Base-by-base conservation (phyloP, 2,329 filamentous ascomycete species). In the Apiospora hydei region DNA sequence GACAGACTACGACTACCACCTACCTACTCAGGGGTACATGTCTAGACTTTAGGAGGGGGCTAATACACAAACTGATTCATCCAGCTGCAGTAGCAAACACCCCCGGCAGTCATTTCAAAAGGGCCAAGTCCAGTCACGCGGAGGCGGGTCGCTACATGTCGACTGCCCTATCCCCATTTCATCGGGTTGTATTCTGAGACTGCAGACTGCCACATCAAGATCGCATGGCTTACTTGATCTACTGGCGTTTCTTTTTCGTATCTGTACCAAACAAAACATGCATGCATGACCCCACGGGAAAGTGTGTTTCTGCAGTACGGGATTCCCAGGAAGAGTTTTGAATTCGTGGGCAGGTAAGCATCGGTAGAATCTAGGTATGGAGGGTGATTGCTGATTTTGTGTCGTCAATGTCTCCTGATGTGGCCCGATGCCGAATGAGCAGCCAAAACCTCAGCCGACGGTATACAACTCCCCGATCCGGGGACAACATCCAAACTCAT, bases 341-440 rank as follows among this genome's bases (percentile, higher is more conserved):
- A 10, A 34, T 49, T 8, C 8, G 21, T n/a, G 21, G 46, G 34
- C 34, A 18, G 46, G 34, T 8, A 18, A 14, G 26, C 57, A 61
- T 61, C 53, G 8, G 18, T 14, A 34, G 24, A 30, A 57, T 34
- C n/a, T 26, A 57, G 7, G 26, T 18, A 61, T 13, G 49, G 8
- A 16, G 34, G 53, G 53, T 21, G 21, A 11, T n/a, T 49, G 46
- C 46, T 30, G 51, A 38, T 38, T 57, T 57, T 21, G 53, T 41
- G 57, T 64, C 57, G 57, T 64, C 57, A 64, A 8, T 64, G 57
- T 64, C 57, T 64, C 57, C 57, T 64, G 57, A 64, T 64, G 57
- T 64, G 57, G 57, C 30, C 30, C 34, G 57, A 64, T 64, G 57
- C 57, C 34, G 57, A 61, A 64, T 64, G 34, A 41, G 57, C 21